These are phyloP conservation scores for Xylariales sp. DNA, from an alignment of 2,329 filamentous ascomycete species.

Conservation along the genomic window DNA sequence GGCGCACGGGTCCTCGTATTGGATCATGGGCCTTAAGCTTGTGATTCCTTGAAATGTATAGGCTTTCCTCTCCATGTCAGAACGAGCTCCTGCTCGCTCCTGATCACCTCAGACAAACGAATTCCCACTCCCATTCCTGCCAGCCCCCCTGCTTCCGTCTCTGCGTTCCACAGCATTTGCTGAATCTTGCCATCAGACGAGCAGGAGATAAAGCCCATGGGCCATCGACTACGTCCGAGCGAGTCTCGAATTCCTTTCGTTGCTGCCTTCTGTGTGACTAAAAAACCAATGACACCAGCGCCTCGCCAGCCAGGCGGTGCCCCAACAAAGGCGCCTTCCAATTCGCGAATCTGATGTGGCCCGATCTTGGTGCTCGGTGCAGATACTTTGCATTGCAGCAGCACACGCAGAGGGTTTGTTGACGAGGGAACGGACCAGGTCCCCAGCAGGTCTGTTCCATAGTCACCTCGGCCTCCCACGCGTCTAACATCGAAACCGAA, in stretches of 20 bases:
- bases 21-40: too few relatives aligned
- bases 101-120: constrained; percentile 30
- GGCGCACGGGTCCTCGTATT: neutral
- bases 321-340: constrained; percentile 72
- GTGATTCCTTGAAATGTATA: neutral
- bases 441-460: constrained; percentile 70
- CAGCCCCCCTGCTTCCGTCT: constrained; percentile 57
- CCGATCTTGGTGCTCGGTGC: constrained; percentile 36
- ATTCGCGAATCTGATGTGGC: constrained; percentile 64
- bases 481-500: constrained; percentile 63
- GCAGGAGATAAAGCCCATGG: constrained; percentile 68
- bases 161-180: constrained; percentile 70
- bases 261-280: constrained; percentile 65
- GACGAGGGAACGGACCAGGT: constrained; percentile 56
- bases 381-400: constrained; percentile 67
- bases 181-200: constrained; percentile 50
- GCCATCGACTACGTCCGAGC: constrained; percentile 60
- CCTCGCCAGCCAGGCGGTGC: constrained; percentile 71
- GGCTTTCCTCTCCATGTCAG: constrained; percentile 47
- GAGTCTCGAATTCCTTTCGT: constrained; percentile 76
- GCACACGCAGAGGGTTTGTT: constrained; percentile 36
- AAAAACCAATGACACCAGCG: constrained; percentile 60
- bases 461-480: constrained; percentile 62
- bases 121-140: constrained; percentile 52
- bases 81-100: constrained; percentile 34